Base-by-base conservation (phyloP, 2,329 filamentous ascomycete genomes). In the Salinomyces thailandicus region DNA sequence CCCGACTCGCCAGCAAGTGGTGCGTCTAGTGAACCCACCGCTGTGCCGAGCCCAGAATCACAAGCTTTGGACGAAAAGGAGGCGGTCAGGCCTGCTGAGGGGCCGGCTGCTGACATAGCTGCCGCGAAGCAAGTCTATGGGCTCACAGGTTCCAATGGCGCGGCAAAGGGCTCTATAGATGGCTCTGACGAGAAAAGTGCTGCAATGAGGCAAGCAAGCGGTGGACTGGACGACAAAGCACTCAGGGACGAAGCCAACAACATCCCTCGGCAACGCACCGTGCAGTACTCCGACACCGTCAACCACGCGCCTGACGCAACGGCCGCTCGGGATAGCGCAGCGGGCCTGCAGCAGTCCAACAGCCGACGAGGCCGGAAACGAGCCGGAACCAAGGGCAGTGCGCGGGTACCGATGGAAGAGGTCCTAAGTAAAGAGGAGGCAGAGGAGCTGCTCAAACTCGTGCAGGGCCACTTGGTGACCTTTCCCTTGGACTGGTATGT, bases 401-500 rank as follows among this genome's bases (percentile, higher is more conserved):
- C 74, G 19, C 72, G 75, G 28, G 75, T 75, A 1, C 19, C 6
- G 3, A 75, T 79, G 47, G 87, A 94, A 43, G 85, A 93, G 35
- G 49, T 95, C 47, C 69, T 95, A 36, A 71, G 73, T 18, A 75
- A 75, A 37, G 71, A 73, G 5, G 84, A 93, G 47, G 84, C 86
- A 1, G 87, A 93, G 57, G 81, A 84, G 49, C 62, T 96, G 48
- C 67, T 95, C 47, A 74, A 76, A 45, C 65, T 91, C 64, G 73
- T 91, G 17, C 89, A 96, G 60, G 91, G 91, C 1, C 79, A 87
- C 57, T 61, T 98, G 35, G 87, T 98, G 17, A 67, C 85, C 45
- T 98, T 93, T 68, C 91, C 91, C 5, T 94, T 96, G 61, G 85
- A 98, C 53, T 98, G 93, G 75, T 73, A 58, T 48, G 66, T 24